phyloP scores from a whole-genome alignment of 805 yeast genomes.

The Danielia oregonensis region DNA sequence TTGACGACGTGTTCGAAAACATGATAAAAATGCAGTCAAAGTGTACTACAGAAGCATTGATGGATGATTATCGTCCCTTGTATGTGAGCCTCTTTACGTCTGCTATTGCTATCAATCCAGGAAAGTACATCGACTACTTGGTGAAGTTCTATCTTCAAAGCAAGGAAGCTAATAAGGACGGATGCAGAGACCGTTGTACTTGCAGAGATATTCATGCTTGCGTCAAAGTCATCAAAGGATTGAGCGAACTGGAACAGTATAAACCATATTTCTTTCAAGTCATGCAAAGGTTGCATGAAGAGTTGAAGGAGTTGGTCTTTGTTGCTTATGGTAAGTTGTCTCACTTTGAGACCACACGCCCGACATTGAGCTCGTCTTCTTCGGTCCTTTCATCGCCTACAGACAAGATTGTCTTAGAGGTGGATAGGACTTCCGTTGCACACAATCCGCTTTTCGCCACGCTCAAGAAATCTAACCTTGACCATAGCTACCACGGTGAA shows the following conservation, averaged over 20 bases:
- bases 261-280: conserved; percentile 17
- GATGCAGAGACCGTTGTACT: not conserved
- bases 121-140: conserved; percentile 24
- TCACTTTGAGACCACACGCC: conserved; percentile 15
- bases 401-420: conserved; percentile 11
- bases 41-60: conserved; percentile 10
- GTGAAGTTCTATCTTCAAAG: conserved; percentile 19
- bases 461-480: conserved; percentile 14
- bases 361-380: conserved; percentile 3
- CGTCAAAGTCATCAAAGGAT: conserved; percentile 28
- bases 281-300: conserved; percentile 22
- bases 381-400: conserved; percentile 14
- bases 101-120: conserved; percentile 34
- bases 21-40: conserved; percentile 15
- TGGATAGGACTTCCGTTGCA: conserved; percentile 3
- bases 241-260: conserved; percentile 25
- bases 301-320: conserved; percentile 24
- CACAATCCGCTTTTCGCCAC: not conserved
- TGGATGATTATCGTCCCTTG: conserved; percentile 19
- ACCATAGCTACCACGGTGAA: conserved; percentile 14
- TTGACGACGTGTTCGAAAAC: conserved; percentile 29
- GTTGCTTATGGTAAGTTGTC: conserved; percentile 23
- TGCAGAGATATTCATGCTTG: conserved; percentile 22
- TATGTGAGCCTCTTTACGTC: conserved; percentile 29
- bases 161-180: conserved; percentile 13